Evolutionary conservation across 768 basidiomycete species (phyloP).

Genomic region (Agaricus sinodeliciosus): DNA sequence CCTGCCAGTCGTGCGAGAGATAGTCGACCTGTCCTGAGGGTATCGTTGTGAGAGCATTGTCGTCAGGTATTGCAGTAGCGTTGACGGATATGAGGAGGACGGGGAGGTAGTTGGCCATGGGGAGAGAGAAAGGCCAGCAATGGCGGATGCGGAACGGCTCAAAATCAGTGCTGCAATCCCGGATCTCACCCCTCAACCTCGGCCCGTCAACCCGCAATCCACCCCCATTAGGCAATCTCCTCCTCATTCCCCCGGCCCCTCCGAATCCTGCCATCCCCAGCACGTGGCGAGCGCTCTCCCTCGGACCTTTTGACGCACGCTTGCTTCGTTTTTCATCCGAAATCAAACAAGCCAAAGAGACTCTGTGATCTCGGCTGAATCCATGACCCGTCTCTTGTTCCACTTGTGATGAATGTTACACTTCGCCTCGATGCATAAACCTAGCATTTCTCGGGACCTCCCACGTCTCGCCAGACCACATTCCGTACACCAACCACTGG

Average conservation of each 20-base stretch:
- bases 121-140: conserved; percentile 12
- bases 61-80: conserved; percentile 59
- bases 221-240: conserved; percentile 1
- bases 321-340: too few species aligned
- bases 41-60: conserved; percentile 73
- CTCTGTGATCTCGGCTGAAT: too few species aligned
- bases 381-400: too few species aligned
- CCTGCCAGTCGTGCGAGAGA: conserved; percentile 94
- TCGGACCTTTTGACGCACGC: too few species aligned
- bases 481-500: too few species aligned
- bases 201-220: conserved; percentile 4
- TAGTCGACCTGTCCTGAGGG: conserved; percentile 97
- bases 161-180: conserved; percentile 6
- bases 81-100: conserved; percentile 60
- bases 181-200: conserved; percentile 9
- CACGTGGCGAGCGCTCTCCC: too few species aligned
- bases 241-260: background rate
- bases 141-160: conserved; percentile 9
- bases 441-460: too few species aligned
- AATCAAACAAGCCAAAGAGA: too few species aligned
- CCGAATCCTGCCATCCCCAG: background rate
- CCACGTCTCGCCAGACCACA: too few species aligned
- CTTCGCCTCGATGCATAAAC: too few species aligned
- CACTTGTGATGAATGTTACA: too few species aligned
- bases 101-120: conserved; percentile 44